A percentile compares a stretch with the other conserved stretches of the same genome.
These are phyloP conservation scores for Panaeolus cyanescens DNA, from an alignment of 768 basidiomycete species.

Conservation along the genomic window DNA sequence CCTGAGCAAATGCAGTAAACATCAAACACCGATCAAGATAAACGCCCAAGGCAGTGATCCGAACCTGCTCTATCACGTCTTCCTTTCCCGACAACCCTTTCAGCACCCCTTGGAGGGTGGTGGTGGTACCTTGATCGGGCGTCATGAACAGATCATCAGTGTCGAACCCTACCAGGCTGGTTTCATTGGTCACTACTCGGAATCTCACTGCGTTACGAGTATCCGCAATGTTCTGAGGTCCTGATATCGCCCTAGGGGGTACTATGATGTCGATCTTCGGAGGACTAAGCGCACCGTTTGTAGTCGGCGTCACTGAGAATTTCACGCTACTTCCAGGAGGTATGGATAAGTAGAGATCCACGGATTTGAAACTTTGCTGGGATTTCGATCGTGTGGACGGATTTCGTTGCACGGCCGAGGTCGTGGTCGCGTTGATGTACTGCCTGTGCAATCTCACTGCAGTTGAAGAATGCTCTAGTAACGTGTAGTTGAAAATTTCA, in stretches of 20 bases:
- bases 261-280: conserved; percentile 37
- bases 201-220: conserved; percentile 19
- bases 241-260: conserved; percentile 10
- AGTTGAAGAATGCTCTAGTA: conserved; percentile 31
- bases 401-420: neutral
- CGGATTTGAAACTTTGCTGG: conserved; percentile 27
- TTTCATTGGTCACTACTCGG: conserved; percentile 39
- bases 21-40: neutral
- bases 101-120: conserved; percentile 26
- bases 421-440: conserved; percentile 39
- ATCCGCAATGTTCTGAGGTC: conserved; percentile 6
- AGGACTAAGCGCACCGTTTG: conserved; percentile 31
- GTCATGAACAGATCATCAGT: conserved; percentile 33
- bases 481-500: conserved; percentile 47
- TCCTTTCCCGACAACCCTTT: conserved; percentile 20
- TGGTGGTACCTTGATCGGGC: conserved; percentile 22
- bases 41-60: conserved; percentile 10
- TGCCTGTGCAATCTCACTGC: conserved; percentile 37
- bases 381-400: conserved; percentile 8
- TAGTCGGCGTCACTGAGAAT: conserved; percentile 32
- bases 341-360: conserved; percentile 30
- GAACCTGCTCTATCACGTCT: conserved; percentile 18
- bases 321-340: conserved; percentile 23
- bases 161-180: conserved; percentile 34
- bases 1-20: conserved; percentile 15